These are phyloP conservation scores for Stereum hirsutum DNA, from an alignment of 1,284 basidiomycete species.

Conservation along the genomic window DNA sequence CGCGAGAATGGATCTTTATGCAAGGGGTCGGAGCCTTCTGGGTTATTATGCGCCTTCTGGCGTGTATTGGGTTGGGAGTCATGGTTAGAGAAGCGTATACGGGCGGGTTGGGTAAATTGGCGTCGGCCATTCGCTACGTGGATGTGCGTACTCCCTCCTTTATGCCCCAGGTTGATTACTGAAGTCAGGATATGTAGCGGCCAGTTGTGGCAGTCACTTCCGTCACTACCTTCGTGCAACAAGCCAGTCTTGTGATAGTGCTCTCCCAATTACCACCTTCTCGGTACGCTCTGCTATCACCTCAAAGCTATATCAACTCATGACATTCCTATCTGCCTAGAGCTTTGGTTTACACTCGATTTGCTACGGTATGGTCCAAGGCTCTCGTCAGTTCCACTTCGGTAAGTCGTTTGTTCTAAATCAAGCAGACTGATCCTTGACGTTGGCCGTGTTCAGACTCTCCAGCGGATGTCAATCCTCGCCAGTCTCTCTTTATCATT, in stretches of 20 bases:
- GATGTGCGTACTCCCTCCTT: constrained; percentile 35
- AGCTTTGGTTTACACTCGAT: constrained; percentile 57
- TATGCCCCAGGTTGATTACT: constrained; percentile 6
- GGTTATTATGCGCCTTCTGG: constrained; percentile 61
- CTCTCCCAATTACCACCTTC: constrained; percentile 55
- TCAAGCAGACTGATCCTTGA: constrained; percentile 19
- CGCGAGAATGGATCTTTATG: constrained; percentile 55
- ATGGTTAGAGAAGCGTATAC: constrained; percentile 47
- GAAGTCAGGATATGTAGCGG: constrained; percentile 37
- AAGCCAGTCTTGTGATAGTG: constrained; percentile 50
- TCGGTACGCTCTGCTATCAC: constrained; percentile 33
- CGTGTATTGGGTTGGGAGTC: constrained; percentile 51
- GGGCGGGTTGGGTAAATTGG: constrained; percentile 34
- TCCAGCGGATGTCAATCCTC: constrained; percentile 5
- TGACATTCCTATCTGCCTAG: constrained; percentile 23
- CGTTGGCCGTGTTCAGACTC: background rate
- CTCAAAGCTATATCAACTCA: background rate
- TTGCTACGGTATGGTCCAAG: constrained; percentile 54
- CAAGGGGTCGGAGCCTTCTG: constrained; percentile 64
- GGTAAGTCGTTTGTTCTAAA: constrained; percentile 39
- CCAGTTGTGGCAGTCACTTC: constrained; percentile 58
- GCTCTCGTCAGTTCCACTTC: constrained; percentile 37
- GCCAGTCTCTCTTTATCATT: constrained; percentile 31
- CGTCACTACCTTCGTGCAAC: constrained; percentile 56
- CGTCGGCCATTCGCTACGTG: constrained; percentile 29